Conservation (phyloP, 2,329 filamentous ascomycete species). For the Onygenales sp. region DNA sequence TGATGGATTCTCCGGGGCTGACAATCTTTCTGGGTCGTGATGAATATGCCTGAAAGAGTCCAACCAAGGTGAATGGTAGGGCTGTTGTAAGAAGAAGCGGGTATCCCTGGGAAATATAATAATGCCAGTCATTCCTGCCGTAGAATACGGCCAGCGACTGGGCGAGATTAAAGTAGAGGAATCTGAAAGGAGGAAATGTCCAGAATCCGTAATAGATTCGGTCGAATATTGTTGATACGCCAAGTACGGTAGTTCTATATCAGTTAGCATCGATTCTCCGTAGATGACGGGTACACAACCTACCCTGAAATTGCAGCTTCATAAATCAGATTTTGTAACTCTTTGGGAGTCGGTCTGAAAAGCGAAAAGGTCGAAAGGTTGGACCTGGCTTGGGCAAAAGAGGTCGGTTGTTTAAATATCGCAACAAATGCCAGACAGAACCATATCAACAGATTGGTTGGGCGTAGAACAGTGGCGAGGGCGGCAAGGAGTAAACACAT, state of each 20-base stretch:
- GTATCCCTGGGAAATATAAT: conserved; percentile 83
- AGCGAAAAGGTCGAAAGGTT: neutral
- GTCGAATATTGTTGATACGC: conserved; percentile 58
- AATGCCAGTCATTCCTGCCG: conserved; percentile 80
- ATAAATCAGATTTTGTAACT: conserved; percentile 42
- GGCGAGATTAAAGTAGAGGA: conserved; percentile 82
- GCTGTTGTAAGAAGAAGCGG: conserved; percentile 77
- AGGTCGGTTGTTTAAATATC: conserved; percentile 27
- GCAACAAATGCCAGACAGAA: conserved; percentile 51
- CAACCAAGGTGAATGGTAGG: conserved; percentile 63
- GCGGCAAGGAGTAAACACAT: conserved; percentile 66
- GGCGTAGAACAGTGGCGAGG: conserved; percentile 72
- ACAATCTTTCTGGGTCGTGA: conserved; percentile 9
- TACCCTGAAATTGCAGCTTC: conserved; percentile 55
- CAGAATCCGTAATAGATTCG: conserved; percentile 71
- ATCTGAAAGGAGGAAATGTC: conserved; percentile 81
- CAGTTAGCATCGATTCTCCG: neutral
- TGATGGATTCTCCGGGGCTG: conserved; percentile 25
- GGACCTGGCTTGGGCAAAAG: neutral
- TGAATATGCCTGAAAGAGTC: conserved; percentile 47
- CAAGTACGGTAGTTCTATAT: conserved; percentile 40
- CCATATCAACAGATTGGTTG: conserved; percentile 87
- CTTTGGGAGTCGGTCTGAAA: conserved; percentile 9
- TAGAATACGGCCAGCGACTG: conserved; percentile 89
- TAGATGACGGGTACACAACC: conserved; percentile 9